Base-by-base conservation (phyloP, 306 rosid genomes). In the Glycine soja region DNA sequence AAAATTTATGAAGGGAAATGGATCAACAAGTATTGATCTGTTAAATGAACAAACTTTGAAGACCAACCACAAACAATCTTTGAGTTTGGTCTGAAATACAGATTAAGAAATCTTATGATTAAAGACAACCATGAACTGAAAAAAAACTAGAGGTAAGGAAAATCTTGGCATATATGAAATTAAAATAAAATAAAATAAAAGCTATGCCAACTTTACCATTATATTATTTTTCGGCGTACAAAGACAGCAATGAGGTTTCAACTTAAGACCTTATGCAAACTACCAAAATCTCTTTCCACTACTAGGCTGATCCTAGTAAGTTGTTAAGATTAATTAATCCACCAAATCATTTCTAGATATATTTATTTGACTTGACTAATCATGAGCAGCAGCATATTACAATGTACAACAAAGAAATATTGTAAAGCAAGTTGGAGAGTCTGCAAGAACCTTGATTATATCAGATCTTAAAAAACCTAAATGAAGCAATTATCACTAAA, bases 1-100 rank as follows among this genome's bases (percentile, higher is more conserved):
- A 74, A 53, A 15, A 81, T 30, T 73, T 53, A 69, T 56, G 58
- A 43, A 53, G 6, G 57, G 13, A 43, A 73, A 56, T 74, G 80
- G 69, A 53, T 81, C 42, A 45, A 45, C 51, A 30, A 45, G 75
- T 65, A 73, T 73, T 80, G 13, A 65, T 65, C 3, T 64, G 51
- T 53, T 52, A 65, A 42, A 59, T 6, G 36, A 30, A 57, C 52
- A 30, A 38, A 51, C 40, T 64, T 64, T 10, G 7, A 46, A 52
- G 66, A 52, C 54, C 13, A 51, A 48, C 19, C 47, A 46, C 82
- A 79, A 43, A 53, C 8, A 34, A 24, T 24, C 30, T 0, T 65
- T 51, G 62, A 80, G 76, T 81, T 81, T 12, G 50, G 75, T 15
- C 19, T 7, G 61, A 74, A 12, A 14, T 43, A 30, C 46, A 10